These are phyloP conservation scores for Mycena venus DNA, from an alignment of 768 basidiomycete species.

Conservation along the genomic window DNA sequence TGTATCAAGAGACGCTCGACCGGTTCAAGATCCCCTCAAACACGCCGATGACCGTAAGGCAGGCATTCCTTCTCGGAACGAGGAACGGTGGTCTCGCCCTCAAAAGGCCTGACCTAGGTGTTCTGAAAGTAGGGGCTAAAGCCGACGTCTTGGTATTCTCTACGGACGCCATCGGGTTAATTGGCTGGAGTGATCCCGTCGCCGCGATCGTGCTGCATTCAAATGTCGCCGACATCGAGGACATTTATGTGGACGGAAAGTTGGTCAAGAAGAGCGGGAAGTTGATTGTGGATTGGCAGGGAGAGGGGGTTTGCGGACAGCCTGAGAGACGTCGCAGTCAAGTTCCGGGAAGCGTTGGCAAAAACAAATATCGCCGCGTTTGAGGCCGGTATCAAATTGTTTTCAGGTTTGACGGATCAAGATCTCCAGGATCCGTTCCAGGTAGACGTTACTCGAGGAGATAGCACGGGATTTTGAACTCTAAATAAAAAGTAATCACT, in stretches of 20 bases:
- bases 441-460: constrained; percentile 19
- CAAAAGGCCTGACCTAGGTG: constrained; percentile 22
- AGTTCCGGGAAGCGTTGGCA: constrained; percentile 20
- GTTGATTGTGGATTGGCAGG: constrained; percentile 17
- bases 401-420: constrained; percentile 19
- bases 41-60: constrained; percentile 18
- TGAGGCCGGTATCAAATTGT: constrained; percentile 8
- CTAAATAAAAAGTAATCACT: too few relatives aligned
- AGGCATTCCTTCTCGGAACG: constrained; percentile 23
- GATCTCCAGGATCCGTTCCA: constrained; percentile 22
- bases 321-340: not conserved
- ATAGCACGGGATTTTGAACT: constrained; percentile 15
- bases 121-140: constrained; percentile 14
- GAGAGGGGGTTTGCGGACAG: constrained; percentile 13
- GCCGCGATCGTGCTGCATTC: constrained; percentile 23
- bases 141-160: constrained; percentile 21
- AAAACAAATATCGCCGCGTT: constrained; percentile 13
- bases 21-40: constrained; percentile 10
- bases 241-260: constrained; percentile 12
- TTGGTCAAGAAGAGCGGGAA: constrained; percentile 15
- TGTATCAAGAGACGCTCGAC: constrained; percentile 15
- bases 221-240: constrained; percentile 26
- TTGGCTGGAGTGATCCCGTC: constrained; percentile 25
- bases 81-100: constrained; percentile 24
- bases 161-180: constrained; percentile 9